Evolutionary conservation across 106 monocot species (phyloP).

Genomic region (Dactylorhiza incarnata): DNA sequence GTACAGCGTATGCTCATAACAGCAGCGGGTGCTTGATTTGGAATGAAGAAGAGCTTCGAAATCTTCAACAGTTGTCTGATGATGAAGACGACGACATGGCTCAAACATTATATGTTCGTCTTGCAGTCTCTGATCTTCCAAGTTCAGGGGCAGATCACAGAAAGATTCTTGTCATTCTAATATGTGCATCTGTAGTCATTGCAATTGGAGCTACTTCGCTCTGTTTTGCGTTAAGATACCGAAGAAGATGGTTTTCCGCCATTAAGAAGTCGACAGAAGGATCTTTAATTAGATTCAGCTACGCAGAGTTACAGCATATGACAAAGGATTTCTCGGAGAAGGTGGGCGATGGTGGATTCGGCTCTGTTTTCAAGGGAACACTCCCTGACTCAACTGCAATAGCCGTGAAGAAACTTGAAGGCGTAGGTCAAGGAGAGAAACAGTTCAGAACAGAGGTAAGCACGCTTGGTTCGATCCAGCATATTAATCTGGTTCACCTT

Average conservation of each 20-base stretch:
- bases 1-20: conserved; percentile 10
- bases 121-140: conserved; percentile 24
- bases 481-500: conserved; percentile 33
- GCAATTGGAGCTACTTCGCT: background rate
- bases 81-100: background rate
- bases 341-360: conserved; percentile 31
- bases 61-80: background rate
- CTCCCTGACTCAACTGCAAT: conserved; percentile 14
- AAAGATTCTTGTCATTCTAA: background rate
- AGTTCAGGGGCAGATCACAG: conserved; percentile 9
- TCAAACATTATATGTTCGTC: conserved; percentile 30
- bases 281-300: conserved; percentile 15
- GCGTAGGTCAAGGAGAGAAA: conserved; percentile 35
- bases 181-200: background rate
- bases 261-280: conserved; percentile 4
- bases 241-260: background rate
- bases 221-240: conserved; percentile 3
- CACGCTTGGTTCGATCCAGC: conserved; percentile 32
- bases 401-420: conserved; percentile 39
- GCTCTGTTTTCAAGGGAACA: conserved; percentile 32
- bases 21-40: conserved; percentile 4
- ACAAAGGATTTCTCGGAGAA: conserved; percentile 43
- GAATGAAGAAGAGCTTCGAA: background rate
- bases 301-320: conserved; percentile 19
- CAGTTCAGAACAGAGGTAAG: conserved; percentile 37